phyloP scores from a whole-genome alignment of 352 stramenopile species.

The Phytopythium cucurbitacearum region DNA sequence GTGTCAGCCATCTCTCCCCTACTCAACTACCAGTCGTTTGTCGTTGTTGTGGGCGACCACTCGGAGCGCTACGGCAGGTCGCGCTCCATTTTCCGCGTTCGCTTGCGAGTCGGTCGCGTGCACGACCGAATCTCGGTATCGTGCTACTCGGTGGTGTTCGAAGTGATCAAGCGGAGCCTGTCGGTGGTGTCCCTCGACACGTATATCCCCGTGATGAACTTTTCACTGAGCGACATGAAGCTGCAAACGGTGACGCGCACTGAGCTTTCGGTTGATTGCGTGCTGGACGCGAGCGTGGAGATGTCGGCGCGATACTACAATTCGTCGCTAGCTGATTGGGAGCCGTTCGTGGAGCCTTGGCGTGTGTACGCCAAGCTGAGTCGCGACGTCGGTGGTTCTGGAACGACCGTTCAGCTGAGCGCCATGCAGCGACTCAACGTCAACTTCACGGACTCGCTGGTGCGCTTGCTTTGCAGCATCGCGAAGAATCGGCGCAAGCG shows the following conservation, averaged over 20 bases:
- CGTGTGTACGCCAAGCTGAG: conserved; percentile 61
- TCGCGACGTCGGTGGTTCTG: conserved; percentile 43
- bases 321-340: conserved; percentile 82
- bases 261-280: conserved; percentile 61
- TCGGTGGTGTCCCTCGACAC: conserved; percentile 85
- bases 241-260: conserved; percentile 64
- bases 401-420: conserved; percentile 73
- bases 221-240: conserved; percentile 82
- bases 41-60: conserved; percentile 43
- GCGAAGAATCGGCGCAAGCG: conserved; percentile 71
- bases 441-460: conserved; percentile 82
- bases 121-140: conserved; percentile 66
- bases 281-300: conserved; percentile 71
- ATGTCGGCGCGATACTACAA: conserved; percentile 88
- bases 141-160: conserved; percentile 80
- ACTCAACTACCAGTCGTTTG: conserved; percentile 71
- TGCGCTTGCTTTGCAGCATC: conserved; percentile 76
- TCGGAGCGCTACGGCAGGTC: conserved; percentile 36
- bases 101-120: conserved; percentile 63
- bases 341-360: conserved; percentile 86
- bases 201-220: conserved; percentile 89
- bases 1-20: conserved; percentile 48
- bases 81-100: conserved; percentile 55
- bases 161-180: conserved; percentile 88
- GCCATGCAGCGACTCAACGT: conserved; percentile 84